phyloP scores from a whole-genome alignment of 441 rosid genomes.

The Codiaeum variegatum region DNA sequence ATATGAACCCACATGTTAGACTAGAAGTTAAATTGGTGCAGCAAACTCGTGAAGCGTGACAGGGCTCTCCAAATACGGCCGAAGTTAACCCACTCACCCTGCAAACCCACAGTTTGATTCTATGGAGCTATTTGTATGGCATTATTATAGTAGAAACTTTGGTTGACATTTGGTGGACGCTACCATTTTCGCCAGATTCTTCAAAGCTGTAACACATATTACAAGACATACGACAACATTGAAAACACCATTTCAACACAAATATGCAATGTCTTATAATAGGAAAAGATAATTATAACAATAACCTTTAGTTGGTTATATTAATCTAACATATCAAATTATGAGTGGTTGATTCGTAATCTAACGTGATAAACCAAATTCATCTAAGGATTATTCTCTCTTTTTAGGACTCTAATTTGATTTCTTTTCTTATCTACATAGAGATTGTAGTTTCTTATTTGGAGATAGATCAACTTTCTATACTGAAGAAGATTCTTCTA shows the following conservation, averaged over 20 bases:
- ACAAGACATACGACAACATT: neutral
- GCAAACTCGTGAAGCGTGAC: neutral
- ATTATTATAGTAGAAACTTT: neutral
- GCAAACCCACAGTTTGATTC: neutral
- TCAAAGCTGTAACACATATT: neutral
- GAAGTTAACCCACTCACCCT: neutral
- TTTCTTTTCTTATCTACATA: no score
- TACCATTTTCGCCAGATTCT: conserved; percentile 6
- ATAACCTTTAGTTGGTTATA: no score
- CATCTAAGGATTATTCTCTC: no score
- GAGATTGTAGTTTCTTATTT: no score
- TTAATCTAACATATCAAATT: no score
- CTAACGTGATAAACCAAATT: no score
- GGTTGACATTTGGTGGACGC: neutral
- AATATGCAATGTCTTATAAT: no score
- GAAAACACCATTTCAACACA: neutral
- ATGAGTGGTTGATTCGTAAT: no score
- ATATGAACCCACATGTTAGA: neutral
- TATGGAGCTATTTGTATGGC: neutral
- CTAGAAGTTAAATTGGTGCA: neutral
- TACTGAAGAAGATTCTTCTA: no score
- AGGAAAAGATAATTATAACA: no score
- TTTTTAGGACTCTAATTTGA: no score
- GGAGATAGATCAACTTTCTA: no score
- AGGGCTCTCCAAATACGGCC: neutral